phyloP scores from a whole-genome alignment of 129 eudicot species.

The Flaveria bidentis region DNA sequence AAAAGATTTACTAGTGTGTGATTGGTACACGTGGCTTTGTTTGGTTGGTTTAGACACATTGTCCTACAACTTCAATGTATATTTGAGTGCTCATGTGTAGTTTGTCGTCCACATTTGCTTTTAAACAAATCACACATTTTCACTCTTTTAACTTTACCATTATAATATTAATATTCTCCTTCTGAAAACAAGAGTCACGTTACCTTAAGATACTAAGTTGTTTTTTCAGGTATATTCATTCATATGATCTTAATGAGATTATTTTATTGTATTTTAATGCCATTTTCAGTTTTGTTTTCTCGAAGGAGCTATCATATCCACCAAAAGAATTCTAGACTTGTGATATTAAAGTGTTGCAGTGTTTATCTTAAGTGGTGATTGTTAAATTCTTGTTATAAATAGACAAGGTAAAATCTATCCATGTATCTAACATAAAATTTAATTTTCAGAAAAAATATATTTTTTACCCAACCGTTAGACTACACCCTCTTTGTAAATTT shows the following conservation, averaged over 20 bases:
- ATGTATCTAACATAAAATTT: too few relatives aligned
- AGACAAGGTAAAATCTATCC: too few relatives aligned
- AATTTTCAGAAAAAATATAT: too few relatives aligned
- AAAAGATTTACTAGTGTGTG: too few relatives aligned
- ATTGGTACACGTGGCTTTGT: slow-evolving; percentile 14
- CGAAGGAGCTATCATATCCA: too few relatives aligned
- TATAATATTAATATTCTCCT: slow-evolving; percentile 1
- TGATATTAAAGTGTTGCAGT: too few relatives aligned
- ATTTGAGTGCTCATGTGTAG: slow-evolving; percentile 31
- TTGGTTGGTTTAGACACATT: background rate
- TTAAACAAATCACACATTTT: slow-evolving; percentile 14
- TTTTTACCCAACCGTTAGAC: too few relatives aligned
- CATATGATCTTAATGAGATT: background rate
- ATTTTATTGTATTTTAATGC: background rate
- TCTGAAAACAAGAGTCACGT: slow-evolving; percentile 5
- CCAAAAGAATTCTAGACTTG: too few relatives aligned
- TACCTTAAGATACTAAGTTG: background rate
- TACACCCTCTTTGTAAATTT: too few relatives aligned
- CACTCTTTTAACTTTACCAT: background rate
- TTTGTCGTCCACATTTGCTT: slow-evolving; percentile 14
- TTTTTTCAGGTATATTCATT: background rate
- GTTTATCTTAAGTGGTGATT: too few relatives aligned
- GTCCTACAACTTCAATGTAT: slow-evolving; percentile 25
- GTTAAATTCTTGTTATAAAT: too few relatives aligned
- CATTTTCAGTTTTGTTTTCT: background rate